Evolutionary conservation across 495 filamentous ascomycete species (phyloP).

Genomic region (Terfezia claveryi): DNA sequence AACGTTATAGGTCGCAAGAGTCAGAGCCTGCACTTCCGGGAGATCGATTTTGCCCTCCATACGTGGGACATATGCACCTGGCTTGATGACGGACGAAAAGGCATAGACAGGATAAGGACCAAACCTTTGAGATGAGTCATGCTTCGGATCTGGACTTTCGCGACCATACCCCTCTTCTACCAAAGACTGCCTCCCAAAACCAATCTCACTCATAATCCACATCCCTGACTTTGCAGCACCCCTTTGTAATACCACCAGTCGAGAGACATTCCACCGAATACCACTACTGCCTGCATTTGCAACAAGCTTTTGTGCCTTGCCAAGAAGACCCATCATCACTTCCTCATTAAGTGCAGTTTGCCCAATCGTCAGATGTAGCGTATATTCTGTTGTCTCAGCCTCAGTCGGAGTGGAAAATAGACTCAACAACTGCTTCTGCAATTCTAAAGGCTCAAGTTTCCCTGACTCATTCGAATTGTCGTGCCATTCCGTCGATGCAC

Average conservation of each 20-base stretch:
- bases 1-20: constrained; percentile 33
- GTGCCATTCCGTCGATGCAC: not conserved
- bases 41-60: not conserved
- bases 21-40: constrained; percentile 14
- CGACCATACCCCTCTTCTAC: too few relatives aligned
- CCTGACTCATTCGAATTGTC: not conserved
- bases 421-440: not conserved
- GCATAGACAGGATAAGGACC: too few relatives aligned
- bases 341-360: constrained; percentile 24
- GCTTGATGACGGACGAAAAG: too few relatives aligned
- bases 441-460: not conserved
- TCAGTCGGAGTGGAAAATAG: not conserved
- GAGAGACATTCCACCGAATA: constrained; percentile 24
- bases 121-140: too few relatives aligned
- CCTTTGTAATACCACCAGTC: constrained; percentile 27
- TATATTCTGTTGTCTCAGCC: constrained; percentile 11
- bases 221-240: constrained; percentile 24
- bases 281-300: constrained; percentile 3
- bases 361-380: constrained; percentile 31
- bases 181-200: constrained; percentile 4
- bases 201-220: constrained; percentile 20
- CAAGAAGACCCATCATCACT: constrained; percentile 23
- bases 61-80: too few relatives aligned
- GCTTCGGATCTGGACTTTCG: too few relatives aligned
- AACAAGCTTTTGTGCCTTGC: constrained; percentile 23